These are phyloP conservation scores for Fraxinus nigra DNA, from an alignment of 305 asterid species.

Conservation along the genomic window DNA sequence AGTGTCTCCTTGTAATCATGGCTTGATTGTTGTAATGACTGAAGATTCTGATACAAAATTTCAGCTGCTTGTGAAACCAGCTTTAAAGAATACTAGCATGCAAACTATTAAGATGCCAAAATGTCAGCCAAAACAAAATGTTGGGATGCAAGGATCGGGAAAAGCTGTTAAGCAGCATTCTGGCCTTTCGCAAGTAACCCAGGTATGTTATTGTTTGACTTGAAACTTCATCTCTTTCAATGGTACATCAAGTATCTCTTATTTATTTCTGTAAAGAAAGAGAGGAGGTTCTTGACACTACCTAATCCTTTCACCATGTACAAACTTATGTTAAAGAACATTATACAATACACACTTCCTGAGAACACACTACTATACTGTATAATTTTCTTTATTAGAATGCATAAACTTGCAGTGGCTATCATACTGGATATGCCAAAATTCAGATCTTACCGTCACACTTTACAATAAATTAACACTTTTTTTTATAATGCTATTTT, in stretches of 20 bases:
- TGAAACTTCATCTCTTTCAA: conserved; percentile 9
- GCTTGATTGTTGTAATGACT: conserved; percentile 12
- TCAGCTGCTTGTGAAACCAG: conserved; percentile 46
- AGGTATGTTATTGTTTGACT: conserved; percentile 33
- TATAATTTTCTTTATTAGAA: conserved; percentile 2
- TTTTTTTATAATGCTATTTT: background rate
- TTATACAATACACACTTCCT: background rate
- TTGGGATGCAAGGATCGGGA: conserved; percentile 45
- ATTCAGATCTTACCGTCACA: background rate
- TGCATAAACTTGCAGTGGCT: background rate
- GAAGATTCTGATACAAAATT: conserved; percentile 24
- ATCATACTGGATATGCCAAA: background rate
- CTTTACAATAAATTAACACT: background rate
- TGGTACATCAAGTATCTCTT: background rate
- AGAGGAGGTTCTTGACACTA: background rate
- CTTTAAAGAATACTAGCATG: conserved; percentile 43
- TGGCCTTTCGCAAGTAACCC: conserved; percentile 43
- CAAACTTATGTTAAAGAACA: conserved; percentile 10
- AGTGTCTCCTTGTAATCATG: background rate
- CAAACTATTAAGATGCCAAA: conserved; percentile 42
- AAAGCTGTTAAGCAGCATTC: conserved; percentile 50
- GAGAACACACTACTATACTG: background rate
- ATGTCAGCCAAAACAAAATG: conserved; percentile 53
- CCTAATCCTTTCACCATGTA: background rate
- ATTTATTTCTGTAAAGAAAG: background rate